A percentile compares a stretch with the other conserved stretches of the same genome.
Evolutionary conservation across 2,329 filamentous ascomycete species (phyloP).

Genomic region (Penicillium sp.): DNA sequence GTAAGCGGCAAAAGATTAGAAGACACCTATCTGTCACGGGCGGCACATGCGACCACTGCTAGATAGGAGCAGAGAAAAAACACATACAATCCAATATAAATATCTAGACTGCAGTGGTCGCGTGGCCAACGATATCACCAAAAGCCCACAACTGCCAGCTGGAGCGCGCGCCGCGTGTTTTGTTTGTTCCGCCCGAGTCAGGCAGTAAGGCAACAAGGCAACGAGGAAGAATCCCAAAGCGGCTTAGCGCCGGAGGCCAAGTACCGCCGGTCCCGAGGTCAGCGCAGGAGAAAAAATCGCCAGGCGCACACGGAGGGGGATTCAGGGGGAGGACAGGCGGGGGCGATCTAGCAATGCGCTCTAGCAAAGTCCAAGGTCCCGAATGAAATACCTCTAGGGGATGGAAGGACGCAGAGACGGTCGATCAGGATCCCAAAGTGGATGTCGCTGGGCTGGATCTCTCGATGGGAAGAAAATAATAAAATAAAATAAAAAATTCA

Average conservation of each 20-base stretch:
- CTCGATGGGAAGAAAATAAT: conserved; percentile 18
- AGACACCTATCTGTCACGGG: conserved; percentile 1
- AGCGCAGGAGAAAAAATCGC: conserved; percentile 23
- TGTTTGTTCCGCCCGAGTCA: conserved; percentile 22
- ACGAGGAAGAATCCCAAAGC: conserved; percentile 8
- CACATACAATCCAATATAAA: neutral
- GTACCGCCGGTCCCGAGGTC: conserved; percentile 12
- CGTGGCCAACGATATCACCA: conserved; percentile 9
- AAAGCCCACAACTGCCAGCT: conserved; percentile 6
- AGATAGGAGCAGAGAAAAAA: neutral
- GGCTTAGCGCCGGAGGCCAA: conserved; percentile 23
- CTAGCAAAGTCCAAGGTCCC: conserved; percentile 1
- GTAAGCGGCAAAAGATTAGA: conserved; percentile 15
- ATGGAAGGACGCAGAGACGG: conserved; percentile 9
- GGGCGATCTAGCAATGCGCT: conserved; percentile 1
- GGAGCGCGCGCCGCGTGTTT: conserved; percentile 27
- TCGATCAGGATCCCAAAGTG: conserved; percentile 20
- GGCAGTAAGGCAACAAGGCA: conserved; percentile 10
- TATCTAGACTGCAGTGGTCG: conserved; percentile 3
- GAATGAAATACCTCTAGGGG: conserved; percentile 1
- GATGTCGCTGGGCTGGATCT: conserved; percentile 23
- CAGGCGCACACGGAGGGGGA: conserved; percentile 18
- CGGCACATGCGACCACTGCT: conserved; percentile 15
- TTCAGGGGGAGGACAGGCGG: conserved; percentile 16
- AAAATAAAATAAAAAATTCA: conserved; percentile 19